These are phyloP conservation scores for Alisma plantagoaquatica DNA, from an alignment of 106 monocot genomes.

Conservation along the genomic window DNA sequence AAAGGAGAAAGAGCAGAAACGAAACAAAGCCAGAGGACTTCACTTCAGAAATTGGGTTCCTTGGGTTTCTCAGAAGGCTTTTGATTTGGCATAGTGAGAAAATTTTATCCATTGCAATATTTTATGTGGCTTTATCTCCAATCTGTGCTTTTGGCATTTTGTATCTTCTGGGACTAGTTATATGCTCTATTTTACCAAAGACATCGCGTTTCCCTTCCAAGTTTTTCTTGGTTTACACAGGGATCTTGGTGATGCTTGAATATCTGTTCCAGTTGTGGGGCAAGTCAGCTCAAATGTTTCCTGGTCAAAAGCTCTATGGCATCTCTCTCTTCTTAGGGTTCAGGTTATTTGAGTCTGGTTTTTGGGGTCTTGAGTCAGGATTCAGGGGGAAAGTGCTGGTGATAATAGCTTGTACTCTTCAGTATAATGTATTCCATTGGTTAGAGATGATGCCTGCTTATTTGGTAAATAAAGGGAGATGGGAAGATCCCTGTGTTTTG, in stretches of 20 bases:
- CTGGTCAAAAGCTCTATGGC: slow-evolving; percentile 50
- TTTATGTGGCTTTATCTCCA: slow-evolving; percentile 80
- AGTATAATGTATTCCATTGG: slow-evolving; percentile 94
- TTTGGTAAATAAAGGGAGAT: slow-evolving; percentile 57
- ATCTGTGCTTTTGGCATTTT: slow-evolving; percentile 82
- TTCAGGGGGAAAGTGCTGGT: slow-evolving; percentile 84
- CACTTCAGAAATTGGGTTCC: slow-evolving; percentile 39
- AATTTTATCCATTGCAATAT: slow-evolving; percentile 61
- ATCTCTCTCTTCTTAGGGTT: slow-evolving; percentile 70
- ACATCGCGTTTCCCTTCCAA: slow-evolving; percentile 82
- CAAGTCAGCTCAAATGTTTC: slow-evolving; percentile 72
- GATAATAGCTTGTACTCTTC: slow-evolving; percentile 79
- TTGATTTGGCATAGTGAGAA: slow-evolving; percentile 93
- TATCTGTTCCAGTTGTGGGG: slow-evolving; percentile 96
- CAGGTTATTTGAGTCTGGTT: slow-evolving; percentile 56
- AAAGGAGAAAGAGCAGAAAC: slow-evolving; percentile 55
- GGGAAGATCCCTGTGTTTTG: slow-evolving; percentile 94
- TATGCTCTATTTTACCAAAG: slow-evolving; percentile 80
- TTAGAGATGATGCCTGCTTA: slow-evolving; percentile 50
- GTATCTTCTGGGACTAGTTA: slow-evolving; percentile 67
- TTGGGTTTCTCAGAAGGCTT: slow-evolving; percentile 69
- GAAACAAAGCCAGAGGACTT: slow-evolving; percentile 20
- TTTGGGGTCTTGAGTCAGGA: slow-evolving; percentile 93
- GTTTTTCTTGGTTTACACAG: slow-evolving; percentile 66
- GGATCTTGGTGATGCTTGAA: slow-evolving; percentile 56